Percentiles rank a stretch among this genome's conserved stretches.
Evolutionary conservation across 2,329 filamentous ascomycete species (phyloP).

Genomic region (Aspergillus jensenii): DNA sequence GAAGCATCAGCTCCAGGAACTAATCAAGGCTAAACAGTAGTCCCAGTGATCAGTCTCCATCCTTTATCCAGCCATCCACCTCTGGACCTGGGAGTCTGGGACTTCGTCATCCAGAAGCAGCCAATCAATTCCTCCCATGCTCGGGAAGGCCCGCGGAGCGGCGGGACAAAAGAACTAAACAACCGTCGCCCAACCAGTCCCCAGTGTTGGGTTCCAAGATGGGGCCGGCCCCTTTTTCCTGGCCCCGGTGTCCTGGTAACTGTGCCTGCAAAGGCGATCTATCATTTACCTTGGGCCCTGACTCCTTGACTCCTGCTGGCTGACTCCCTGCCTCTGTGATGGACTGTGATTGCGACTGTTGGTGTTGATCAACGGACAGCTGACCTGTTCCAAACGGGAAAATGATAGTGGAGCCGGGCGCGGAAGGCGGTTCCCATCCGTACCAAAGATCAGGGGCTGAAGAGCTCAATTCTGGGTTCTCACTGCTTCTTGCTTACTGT

Average conservation of each 20-base stretch:
- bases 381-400: background rate
- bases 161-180: background rate
- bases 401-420: background rate
- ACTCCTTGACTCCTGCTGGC: background rate
- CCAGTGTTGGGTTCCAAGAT: background rate
- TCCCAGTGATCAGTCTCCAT: background rate
- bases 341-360: background rate
- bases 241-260: background rate
- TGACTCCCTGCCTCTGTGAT: no score
- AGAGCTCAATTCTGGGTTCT: background rate
- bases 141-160: background rate
- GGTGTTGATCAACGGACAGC: background rate
- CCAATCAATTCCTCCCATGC: no score
- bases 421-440: background rate
- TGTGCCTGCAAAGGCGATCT: constrained; percentile 2
- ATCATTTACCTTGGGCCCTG: background rate
- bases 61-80: no score
- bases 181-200: background rate
- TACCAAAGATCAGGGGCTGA: background rate
- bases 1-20: no score
- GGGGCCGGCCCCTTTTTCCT: background rate
- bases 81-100: no score
- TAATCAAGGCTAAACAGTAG: no score
- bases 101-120: background rate
- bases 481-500: background rate